Base-by-base conservation (phyloP, 2,329 filamentous ascomycete species). In the Allantophomopsis cytisporea region DNA sequence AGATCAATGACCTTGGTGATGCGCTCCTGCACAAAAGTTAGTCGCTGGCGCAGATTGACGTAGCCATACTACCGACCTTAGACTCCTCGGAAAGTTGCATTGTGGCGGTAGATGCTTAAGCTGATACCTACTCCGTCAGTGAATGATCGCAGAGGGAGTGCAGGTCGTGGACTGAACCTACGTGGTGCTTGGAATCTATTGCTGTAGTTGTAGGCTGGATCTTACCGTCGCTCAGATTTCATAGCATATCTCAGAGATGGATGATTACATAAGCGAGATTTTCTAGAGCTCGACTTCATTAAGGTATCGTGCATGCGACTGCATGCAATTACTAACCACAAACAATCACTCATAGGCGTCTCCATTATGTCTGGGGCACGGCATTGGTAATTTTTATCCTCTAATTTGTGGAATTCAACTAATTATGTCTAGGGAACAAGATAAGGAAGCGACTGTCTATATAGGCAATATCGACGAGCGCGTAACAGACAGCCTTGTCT, bases 391-490 rank as follows among this genome's bases (percentile, higher is more conserved):
- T 39, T 35, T 23, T 35, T 32, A 40, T 12, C n/a, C 18, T 39
- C 33, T 15, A 30, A 13, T 11, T 31, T 34, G 31, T 23, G 41
- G 45, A 45, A 41, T 35, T 14, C 31, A 15, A 53, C 52, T 55
- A 45, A 51, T 36, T 45, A 43, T 37, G 32, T 48, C 38, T 39
- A 88, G 83, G 84, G 86, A 95, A 60, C 89, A 96, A 68, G 89
- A 96, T 63, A 95, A 95, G 62, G 89, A 96, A 64, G 87, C 87
- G 51, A 96, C 91, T 33, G 84, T 96, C 59, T 98, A 98, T 62
- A 85, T 96, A 51, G 91, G 91, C 57, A 96, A 96, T 61, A 86
- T 98, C 54, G 91, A 98, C 66, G 91, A 98, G 68, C 86, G 91
- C 60, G 84, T 91, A 48, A 82, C 81, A 36, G 86, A 94, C 57